Conservation (phyloP, 805 yeast species). For the Sugiyamaella smithiae region DNA sequence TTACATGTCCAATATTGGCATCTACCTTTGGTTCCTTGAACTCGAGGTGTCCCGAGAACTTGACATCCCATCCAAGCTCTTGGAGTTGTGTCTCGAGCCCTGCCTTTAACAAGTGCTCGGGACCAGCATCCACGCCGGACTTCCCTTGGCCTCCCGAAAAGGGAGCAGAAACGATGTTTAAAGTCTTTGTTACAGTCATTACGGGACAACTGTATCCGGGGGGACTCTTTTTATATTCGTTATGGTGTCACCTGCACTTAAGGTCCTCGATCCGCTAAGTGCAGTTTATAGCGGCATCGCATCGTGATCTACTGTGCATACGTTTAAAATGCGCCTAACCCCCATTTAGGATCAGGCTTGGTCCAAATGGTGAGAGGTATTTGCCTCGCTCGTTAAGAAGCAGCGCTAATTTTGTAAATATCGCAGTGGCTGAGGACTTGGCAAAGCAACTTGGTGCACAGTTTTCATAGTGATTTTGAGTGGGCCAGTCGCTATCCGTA, state of each 20-base stretch:
- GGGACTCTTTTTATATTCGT: neutral
- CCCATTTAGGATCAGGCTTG: too few relatives aligned
- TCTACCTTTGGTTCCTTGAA: conserved; percentile 39
- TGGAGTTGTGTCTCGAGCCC: conserved; percentile 66
- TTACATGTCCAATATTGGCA: conserved; percentile 56
- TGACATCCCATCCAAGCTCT: conserved; percentile 70
- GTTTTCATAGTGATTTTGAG: too few relatives aligned
- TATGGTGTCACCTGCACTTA: conserved; percentile 3
- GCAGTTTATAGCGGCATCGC: conserved; percentile 5
- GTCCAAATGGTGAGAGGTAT: too few relatives aligned
- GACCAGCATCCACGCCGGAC: conserved; percentile 92
- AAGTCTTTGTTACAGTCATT: conserved; percentile 30
- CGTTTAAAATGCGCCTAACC: too few relatives aligned
- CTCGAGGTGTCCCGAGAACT: conserved; percentile 35
- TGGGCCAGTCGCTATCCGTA: too few relatives aligned
- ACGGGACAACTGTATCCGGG: neutral
- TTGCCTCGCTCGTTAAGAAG: too few relatives aligned
- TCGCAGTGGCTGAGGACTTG: too few relatives aligned
- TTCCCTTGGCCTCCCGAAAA: conserved; percentile 96
- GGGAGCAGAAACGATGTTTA: conserved; percentile 79
- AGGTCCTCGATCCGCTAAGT: conserved; percentile 2
- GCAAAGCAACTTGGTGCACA: too few relatives aligned
- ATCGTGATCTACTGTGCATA: conserved; percentile 2
- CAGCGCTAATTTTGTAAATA: too few relatives aligned
- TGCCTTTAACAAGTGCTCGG: conserved; percentile 68